Conservation (phyloP, 768 basidiomycete genomes). For the Tricholoma matsutake region DNA sequence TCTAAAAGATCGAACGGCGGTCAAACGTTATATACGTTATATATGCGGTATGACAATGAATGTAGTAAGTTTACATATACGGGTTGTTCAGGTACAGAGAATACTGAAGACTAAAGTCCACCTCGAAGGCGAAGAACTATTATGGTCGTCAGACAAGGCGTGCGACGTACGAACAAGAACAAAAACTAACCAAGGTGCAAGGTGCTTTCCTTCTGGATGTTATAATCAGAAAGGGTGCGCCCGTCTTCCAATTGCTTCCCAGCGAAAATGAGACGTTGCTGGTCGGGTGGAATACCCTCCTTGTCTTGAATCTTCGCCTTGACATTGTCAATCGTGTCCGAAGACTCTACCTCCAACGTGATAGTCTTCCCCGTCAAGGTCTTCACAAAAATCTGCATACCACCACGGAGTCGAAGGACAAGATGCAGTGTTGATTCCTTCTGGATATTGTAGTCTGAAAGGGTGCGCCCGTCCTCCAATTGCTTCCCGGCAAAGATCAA, state of each 20-base stretch:
- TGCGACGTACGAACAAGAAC: not conserved
- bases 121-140: slow-evolving; percentile 77
- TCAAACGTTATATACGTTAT: too few relatives aligned
- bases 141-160: slow-evolving; percentile 1
- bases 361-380: slow-evolving; percentile 90
- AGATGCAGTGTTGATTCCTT: slow-evolving; percentile 84
- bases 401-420: slow-evolving; percentile 83
- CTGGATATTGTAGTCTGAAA: slow-evolving; percentile 90
- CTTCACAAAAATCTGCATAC: slow-evolving; percentile 92
- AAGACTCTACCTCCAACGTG: slow-evolving; percentile 89
- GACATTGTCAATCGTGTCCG: slow-evolving; percentile 91
- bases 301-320: slow-evolving; percentile 82
- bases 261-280: slow-evolving; percentile 89
- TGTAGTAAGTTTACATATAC: too few relatives aligned
- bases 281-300: slow-evolving; percentile 81
- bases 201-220: slow-evolving; percentile 74
- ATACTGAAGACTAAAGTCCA: slow-evolving; percentile 42
- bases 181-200: slow-evolving; percentile 45
- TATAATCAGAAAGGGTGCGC: slow-evolving; percentile 81
- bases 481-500: slow-evolving; percentile 94
- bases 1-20: too few relatives aligned
- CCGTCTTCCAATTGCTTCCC: slow-evolving; percentile 96
- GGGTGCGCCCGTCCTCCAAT: slow-evolving; percentile 85
- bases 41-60: too few relatives aligned
- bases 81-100: too few relatives aligned